Evolutionary conservation across 305 asterid genomes (phyloP).

Genomic region (Salvia sclarea): DNA sequence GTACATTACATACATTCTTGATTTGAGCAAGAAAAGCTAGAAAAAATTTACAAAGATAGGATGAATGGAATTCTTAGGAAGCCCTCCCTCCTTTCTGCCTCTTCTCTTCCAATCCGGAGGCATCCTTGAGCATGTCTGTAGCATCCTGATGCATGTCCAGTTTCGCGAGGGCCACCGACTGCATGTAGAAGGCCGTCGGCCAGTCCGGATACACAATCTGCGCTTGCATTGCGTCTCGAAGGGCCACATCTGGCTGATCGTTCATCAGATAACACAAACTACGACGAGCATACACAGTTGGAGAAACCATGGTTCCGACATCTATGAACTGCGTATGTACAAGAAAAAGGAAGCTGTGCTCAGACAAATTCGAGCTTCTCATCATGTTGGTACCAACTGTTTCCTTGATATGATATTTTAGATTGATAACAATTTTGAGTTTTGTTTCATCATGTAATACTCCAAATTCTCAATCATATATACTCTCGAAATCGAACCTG

Average conservation of each 20-base stretch:
- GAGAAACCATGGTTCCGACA: slow-evolving; percentile 58
- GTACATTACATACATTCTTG: slow-evolving; percentile 35
- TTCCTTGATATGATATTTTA: too few species aligned
- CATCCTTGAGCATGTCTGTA: slow-evolving; percentile 61
- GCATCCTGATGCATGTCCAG: slow-evolving; percentile 65
- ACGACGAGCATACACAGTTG: slow-evolving; percentile 56
- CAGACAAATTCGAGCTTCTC: neutral
- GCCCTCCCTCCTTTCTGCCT: slow-evolving; percentile 46
- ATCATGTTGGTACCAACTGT: too few species aligned
- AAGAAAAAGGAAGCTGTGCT: neutral
- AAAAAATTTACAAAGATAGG: slow-evolving; percentile 18
- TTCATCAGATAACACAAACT: slow-evolving; percentile 53
- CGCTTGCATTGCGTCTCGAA: slow-evolving; percentile 65
- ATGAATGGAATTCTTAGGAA: slow-evolving; percentile 8
- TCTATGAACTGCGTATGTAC: slow-evolving; percentile 41
- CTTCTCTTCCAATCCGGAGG: slow-evolving; percentile 53
- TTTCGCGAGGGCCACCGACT: slow-evolving; percentile 56
- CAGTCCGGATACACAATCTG: slow-evolving; percentile 54
- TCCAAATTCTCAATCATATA: neutral
- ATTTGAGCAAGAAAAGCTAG: slow-evolving; percentile 30
- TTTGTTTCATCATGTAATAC: neutral
- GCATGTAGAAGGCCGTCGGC: slow-evolving; percentile 63
- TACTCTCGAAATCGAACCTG: slow-evolving; percentile 39
- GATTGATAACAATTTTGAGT: neutral
- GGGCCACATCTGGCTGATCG: slow-evolving; percentile 55